A percentile compares a stretch with the other conserved stretches of the same genome.
Evolutionary conservation across 2,329 filamentous ascomycete genomes (phyloP).

Genomic region (Colletotrichum australisinense): DNA sequence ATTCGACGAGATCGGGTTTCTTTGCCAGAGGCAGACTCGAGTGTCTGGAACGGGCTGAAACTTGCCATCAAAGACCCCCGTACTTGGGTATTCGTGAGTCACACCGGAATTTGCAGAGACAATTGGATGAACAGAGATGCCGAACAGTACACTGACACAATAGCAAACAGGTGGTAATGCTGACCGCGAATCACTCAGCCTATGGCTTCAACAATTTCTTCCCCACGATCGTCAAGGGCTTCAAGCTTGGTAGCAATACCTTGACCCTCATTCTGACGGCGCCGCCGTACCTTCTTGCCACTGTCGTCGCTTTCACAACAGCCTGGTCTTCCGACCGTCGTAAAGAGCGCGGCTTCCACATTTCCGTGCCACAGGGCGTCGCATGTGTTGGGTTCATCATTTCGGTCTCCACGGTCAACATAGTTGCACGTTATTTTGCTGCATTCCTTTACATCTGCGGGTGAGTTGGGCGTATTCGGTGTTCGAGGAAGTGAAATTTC

Average conservation of each 20-base stretch:
- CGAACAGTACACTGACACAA: not conserved
- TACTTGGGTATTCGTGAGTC: slow-evolving; percentile 40
- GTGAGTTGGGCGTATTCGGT: not conserved
- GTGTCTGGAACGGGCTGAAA: slow-evolving; percentile 35
- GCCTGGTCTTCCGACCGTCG: slow-evolving; percentile 35
- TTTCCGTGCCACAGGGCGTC: slow-evolving; percentile 43
- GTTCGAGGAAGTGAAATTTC: not conserved
- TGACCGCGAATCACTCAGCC: slow-evolving; percentile 38
- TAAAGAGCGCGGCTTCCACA: slow-evolving; percentile 38
- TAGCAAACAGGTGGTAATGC: slow-evolving; percentile 26
- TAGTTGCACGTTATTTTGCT: slow-evolving; percentile 61
- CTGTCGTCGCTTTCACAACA: slow-evolving; percentile 13
- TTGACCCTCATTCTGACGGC: slow-evolving; percentile 45
- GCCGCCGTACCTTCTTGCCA: slow-evolving; percentile 39
- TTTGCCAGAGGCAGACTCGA: slow-evolving; percentile 21
- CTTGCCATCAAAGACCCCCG: slow-evolving; percentile 39
- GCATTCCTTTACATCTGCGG: slow-evolving; percentile 44
- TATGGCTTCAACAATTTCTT: slow-evolving; percentile 42
- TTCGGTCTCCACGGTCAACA: slow-evolving; percentile 64
- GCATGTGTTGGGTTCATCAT: slow-evolving; percentile 69
- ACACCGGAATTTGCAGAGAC: no score
- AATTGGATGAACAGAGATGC: no score
- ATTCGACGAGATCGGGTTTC: slow-evolving; percentile 39
- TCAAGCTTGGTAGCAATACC: slow-evolving; percentile 39
- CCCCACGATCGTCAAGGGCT: slow-evolving; percentile 47